Evolutionary conservation across 768 basidiomycete species (phyloP).

Genomic region (Galerina marginata): DNA sequence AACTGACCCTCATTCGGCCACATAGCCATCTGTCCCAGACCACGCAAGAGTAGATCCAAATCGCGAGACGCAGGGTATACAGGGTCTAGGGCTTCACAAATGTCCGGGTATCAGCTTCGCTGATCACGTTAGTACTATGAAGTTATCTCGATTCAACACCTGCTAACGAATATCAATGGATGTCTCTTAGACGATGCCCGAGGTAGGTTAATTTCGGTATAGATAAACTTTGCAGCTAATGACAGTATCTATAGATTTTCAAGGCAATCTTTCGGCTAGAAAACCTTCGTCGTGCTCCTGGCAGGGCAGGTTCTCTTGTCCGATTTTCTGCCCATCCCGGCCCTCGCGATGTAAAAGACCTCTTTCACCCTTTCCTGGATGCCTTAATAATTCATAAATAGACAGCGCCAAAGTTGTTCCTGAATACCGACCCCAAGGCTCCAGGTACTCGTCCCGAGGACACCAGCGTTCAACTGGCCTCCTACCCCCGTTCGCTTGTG

Average conservation of each 20-base stretch:
- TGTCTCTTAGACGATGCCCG: conserved; percentile 3
- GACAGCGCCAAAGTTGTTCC: too few species aligned
- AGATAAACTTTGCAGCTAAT: too few species aligned
- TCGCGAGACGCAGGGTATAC: conserved; percentile 12
- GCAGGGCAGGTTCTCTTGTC: too few species aligned
- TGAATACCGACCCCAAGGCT: too few species aligned
- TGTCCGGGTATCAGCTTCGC: conserved; percentile 28
- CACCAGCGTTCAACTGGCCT: not conserved
- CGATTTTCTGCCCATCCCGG: too few species aligned
- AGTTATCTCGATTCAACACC: conserved; percentile 21
- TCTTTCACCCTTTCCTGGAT: too few species aligned
- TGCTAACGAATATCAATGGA: not conserved
- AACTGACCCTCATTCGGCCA: not conserved
- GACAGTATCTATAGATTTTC: too few species aligned
- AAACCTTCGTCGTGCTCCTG: too few species aligned
- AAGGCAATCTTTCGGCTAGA: too few species aligned
- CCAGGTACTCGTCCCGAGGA: too few species aligned
- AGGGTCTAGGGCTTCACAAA: conserved; percentile 31
- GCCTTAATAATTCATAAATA: too few species aligned
- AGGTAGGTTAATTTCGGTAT: not conserved
- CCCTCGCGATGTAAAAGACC: too few species aligned
- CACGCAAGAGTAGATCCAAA: not conserved
- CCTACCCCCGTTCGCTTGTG: not conserved
- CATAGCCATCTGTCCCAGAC: not conserved
- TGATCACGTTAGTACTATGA: conserved; percentile 22